phyloP scores from a whole-genome alignment of 2,329 filamentous ascomycete species.

The Phyllosticta citrichinensis region DNA sequence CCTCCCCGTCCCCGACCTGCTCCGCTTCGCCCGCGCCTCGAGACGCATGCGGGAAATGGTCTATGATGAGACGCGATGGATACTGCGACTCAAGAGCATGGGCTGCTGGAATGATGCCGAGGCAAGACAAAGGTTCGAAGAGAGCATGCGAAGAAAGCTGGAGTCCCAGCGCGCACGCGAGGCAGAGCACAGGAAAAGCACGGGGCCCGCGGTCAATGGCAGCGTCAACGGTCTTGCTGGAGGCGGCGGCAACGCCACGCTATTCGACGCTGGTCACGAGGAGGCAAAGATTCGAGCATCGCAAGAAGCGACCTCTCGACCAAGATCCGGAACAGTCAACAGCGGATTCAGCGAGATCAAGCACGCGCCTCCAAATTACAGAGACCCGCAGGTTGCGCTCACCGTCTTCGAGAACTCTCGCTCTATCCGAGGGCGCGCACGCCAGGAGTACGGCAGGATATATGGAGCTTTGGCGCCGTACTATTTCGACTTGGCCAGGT shows the following conservation, averaged over 20 bases:
- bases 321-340: slow-evolving; percentile 29
- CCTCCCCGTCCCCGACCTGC: slow-evolving; percentile 72
- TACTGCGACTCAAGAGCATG: slow-evolving; percentile 75
- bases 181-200: slow-evolving; percentile 29
- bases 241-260: slow-evolving; percentile 35
- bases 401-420: slow-evolving; percentile 58
- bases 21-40: slow-evolving; percentile 75
- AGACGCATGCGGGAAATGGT: slow-evolving; percentile 93
- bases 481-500: slow-evolving; percentile 69
- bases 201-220: slow-evolving; percentile 24
- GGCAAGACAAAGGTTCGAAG: slow-evolving; percentile 70
- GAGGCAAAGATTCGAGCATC: slow-evolving; percentile 46
- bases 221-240: slow-evolving; percentile 28
- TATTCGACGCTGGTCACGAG: slow-evolving; percentile 66
- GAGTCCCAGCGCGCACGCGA: slow-evolving; percentile 44
- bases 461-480: slow-evolving; percentile 83
- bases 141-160: slow-evolving; percentile 46
- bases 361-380: slow-evolving; percentile 11
- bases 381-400: slow-evolving; percentile 56
- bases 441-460: slow-evolving; percentile 82
- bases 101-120: slow-evolving; percentile 86
- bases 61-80: slow-evolving; percentile 95
- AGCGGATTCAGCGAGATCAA: slow-evolving; percentile 73
- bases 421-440: slow-evolving; percentile 74
- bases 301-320: slow-evolving; percentile 12